Conservation (phyloP, 106 monocot genomes). For the Dendrobium nobile region DNA sequence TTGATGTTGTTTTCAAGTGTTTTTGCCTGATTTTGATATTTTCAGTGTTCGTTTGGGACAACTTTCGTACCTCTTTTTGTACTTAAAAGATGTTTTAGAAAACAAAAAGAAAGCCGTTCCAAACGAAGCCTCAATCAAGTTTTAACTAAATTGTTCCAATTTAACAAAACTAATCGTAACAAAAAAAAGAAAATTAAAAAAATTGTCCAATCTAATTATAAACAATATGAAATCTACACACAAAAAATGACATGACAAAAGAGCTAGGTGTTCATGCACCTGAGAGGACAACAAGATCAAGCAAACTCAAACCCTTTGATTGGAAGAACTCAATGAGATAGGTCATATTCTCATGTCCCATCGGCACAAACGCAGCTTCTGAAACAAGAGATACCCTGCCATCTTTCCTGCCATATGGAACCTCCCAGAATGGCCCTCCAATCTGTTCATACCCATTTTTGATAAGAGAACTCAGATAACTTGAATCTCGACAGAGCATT, state of each 20-base stretch:
- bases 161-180: too few relatives aligned
- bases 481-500: background rate
- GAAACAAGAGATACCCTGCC: conserved; percentile 32
- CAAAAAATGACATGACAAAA: background rate
- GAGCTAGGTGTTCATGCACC: conserved; percentile 14
- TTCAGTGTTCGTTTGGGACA: too few relatives aligned
- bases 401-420: conserved; percentile 63
- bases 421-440: conserved; percentile 71
- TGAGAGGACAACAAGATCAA: conserved; percentile 66
- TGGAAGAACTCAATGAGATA: conserved; percentile 79
- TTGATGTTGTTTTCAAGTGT: too few relatives aligned
- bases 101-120: too few relatives aligned
- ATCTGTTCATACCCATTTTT: conserved; percentile 15
- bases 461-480: background rate
- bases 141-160: too few relatives aligned
- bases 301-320: conserved; percentile 43
- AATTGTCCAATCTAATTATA: too few relatives aligned
- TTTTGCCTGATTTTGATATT: too few relatives aligned
- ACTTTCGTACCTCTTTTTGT: too few relatives aligned
- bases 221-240: background rate
- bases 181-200: too few relatives aligned
- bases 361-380: conserved; percentile 44
- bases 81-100: too few relatives aligned
- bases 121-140: too few relatives aligned
- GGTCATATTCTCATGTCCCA: conserved; percentile 70